phyloP scores from a whole-genome alignment of 768 basidiomycete species.

The Tylopilus vinaceipallidus region DNA sequence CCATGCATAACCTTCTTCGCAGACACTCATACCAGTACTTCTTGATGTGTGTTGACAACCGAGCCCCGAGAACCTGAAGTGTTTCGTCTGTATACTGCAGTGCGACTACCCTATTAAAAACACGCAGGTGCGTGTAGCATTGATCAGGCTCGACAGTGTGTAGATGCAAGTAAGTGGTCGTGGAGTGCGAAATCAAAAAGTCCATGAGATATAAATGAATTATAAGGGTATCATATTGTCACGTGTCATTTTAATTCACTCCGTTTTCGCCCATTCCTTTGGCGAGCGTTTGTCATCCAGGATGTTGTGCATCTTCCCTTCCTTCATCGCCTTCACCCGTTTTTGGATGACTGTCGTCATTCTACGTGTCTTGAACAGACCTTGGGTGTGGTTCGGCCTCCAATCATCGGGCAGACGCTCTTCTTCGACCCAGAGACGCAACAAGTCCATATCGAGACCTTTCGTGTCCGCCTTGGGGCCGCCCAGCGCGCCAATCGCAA shows the following conservation, averaged over 20 bases:
- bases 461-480: slow-evolving; percentile 35
- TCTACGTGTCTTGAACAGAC: slow-evolving; percentile 29
- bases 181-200: background rate
- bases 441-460: slow-evolving; percentile 45
- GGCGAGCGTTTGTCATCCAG: slow-evolving; percentile 12
- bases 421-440: slow-evolving; percentile 48
- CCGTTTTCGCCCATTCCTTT: slow-evolving; percentile 13
- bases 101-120: background rate
- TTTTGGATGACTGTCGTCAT: slow-evolving; percentile 30
- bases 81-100: background rate
- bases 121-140: background rate
- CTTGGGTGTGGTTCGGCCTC: slow-evolving; percentile 30
- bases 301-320: slow-evolving; percentile 17
- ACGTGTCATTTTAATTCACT: background rate
- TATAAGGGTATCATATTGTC: background rate
- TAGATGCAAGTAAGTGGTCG: background rate
- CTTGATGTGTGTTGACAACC: too few species aligned
- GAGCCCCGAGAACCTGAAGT: too few species aligned
- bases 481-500: slow-evolving; percentile 51
- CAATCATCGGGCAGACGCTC: slow-evolving; percentile 49
- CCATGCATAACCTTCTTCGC: too few species aligned
- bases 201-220: background rate
- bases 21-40: too few species aligned
- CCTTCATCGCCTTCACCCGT: slow-evolving; percentile 25
- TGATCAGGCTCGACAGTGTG: background rate